phyloP scores from a whole-genome alignment of 495 filamentous ascomycete genomes.

The Ascodesmis nigricans region DNA sequence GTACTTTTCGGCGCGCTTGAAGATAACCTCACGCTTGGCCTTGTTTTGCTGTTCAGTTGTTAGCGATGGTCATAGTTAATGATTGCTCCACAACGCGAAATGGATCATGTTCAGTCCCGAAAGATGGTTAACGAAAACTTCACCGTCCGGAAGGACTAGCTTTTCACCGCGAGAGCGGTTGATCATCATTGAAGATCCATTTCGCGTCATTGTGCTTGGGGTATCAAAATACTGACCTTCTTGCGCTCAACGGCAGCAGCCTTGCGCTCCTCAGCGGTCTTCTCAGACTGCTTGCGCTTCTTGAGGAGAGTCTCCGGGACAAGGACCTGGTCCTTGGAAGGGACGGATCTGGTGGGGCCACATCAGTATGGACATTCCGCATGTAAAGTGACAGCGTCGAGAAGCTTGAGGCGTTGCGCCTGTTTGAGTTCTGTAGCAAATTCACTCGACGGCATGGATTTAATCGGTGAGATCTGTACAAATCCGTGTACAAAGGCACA shows the following conservation, averaged over 20 bases:
- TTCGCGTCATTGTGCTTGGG: conserved; percentile 3
- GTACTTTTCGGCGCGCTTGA: conserved; percentile 99
- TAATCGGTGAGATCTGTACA: conserved; percentile 43
- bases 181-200: conserved; percentile 32
- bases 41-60: conserved; percentile 56
- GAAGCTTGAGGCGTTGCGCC: conserved; percentile 75
- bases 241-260: conserved; percentile 67
- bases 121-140: conserved; percentile 98
- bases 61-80: conserved; percentile 21
- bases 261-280: conserved; percentile 69
- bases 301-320: conserved; percentile 96
- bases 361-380: conserved; percentile 51
- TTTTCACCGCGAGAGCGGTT: too few relatives aligned
- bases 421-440: conserved; percentile 70
- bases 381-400: conserved; percentile 53
- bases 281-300: conserved; percentile 99
- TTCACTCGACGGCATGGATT: conserved; percentile 57
- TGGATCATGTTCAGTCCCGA: conserved; percentile 68
- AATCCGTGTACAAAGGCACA: conserved; percentile 1
- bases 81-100: conserved; percentile 5
- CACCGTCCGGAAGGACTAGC: conserved; percentile 86
- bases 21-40: conserved; percentile 91
- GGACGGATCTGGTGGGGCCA: conserved; percentile 43
- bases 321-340: conserved; percentile 76
- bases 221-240: conserved; percentile 41